Evolutionary conservation across 2,329 filamentous ascomycete species (phyloP).

Genomic region (Xenoacremonium recifei): DNA sequence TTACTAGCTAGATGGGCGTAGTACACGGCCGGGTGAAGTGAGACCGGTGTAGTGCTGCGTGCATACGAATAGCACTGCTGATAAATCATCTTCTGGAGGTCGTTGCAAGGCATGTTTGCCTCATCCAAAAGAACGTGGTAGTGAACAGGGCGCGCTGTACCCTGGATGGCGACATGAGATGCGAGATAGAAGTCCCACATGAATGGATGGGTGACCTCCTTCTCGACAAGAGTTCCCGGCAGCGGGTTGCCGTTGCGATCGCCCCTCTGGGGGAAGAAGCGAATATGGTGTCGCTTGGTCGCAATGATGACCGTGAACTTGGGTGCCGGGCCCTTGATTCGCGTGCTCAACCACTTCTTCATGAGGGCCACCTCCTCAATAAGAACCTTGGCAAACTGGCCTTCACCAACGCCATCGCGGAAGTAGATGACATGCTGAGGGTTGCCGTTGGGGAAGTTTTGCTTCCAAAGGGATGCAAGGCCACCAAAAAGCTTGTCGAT

Average conservation of each 20-base stretch:
- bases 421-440: constrained; percentile 86
- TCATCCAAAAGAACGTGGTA: constrained; percentile 91
- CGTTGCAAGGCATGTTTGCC: constrained; percentile 61
- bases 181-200: constrained; percentile 81
- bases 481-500: constrained; percentile 64
- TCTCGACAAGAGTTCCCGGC: constrained; percentile 84
- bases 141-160: constrained; percentile 87
- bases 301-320: constrained; percentile 85
- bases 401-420: constrained; percentile 88
- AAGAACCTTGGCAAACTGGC: constrained; percentile 78
- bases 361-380: constrained; percentile 74
- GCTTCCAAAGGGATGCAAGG: constrained; percentile 65
- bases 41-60: constrained; percentile 89
- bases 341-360: constrained; percentile 54
- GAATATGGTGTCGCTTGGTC: constrained; percentile 91
- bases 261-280: constrained; percentile 74
- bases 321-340: constrained; percentile 39
- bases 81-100: constrained; percentile 86
- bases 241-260: constrained; percentile 81
- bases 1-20: constrained; percentile 89
- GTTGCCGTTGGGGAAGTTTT: constrained; percentile 37
- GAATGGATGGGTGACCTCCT: constrained; percentile 85
- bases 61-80: constrained; percentile 94
- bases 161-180: constrained; percentile 76
- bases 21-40: constrained; percentile 85